These are phyloP conservation scores for Yamadazyma siamensis DNA, from an alignment of 1,139 yeast genomes.

Conservation along the genomic window DNA sequence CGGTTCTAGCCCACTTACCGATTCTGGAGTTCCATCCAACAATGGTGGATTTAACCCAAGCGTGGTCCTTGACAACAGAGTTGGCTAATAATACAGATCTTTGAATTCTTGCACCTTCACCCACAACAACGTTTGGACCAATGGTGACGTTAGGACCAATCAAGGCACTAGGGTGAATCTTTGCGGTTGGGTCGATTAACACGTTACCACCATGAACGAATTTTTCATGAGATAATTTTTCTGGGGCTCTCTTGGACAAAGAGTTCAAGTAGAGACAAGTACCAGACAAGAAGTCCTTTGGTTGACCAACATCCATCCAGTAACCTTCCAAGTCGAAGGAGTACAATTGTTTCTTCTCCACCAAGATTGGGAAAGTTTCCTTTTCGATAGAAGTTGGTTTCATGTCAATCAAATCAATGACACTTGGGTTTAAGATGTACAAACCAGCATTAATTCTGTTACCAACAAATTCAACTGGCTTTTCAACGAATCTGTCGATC, in stretches of 20 bases:
- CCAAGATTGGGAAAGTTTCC: constrained; percentile 98
- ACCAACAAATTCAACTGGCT: constrained; percentile 98
- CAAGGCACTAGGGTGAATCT: constrained; percentile 87
- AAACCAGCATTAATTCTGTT: constrained; percentile 98
- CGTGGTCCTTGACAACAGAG: constrained; percentile 93
- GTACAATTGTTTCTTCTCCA: constrained; percentile 82
- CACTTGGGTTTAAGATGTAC: constrained; percentile 94
- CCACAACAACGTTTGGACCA: constrained; percentile 94
- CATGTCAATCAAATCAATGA: constrained; percentile 92
- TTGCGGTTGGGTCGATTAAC: constrained; percentile 91
- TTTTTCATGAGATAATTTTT: constrained; percentile 61
- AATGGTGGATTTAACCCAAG: constrained; percentile 96
- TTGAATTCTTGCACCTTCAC: constrained; percentile 98
- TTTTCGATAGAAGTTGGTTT: constrained; percentile 99
- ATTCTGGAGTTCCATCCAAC: constrained; percentile 99
- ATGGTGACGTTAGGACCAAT: constrained; percentile 98
- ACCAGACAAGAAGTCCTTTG: constrained; percentile 98
- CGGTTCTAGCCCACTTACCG: constrained; percentile 99
- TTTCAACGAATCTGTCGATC: constrained; percentile 98
- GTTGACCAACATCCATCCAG: constrained; percentile 99
- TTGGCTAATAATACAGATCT: constrained; percentile 91
- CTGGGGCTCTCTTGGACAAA: constrained; percentile 75
- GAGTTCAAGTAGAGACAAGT: constrained; percentile 90
- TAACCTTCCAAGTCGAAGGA: constrained; percentile 97
- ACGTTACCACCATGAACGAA: constrained; percentile 86